phyloP scores from a whole-genome alignment of 2,329 filamentous ascomycete genomes.

The Xylariaceae sp. region DNA sequence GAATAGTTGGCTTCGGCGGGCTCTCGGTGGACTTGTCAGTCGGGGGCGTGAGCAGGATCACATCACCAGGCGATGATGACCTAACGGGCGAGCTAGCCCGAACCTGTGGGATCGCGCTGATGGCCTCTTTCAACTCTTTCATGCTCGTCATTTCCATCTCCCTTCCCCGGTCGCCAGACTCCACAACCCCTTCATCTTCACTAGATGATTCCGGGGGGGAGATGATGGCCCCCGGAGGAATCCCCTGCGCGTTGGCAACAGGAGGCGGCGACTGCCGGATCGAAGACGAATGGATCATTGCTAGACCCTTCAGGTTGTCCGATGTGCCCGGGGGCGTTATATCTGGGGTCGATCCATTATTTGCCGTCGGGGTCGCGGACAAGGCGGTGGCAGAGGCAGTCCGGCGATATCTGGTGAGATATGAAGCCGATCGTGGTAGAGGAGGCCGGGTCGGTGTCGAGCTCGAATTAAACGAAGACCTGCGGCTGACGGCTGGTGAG shows the following conservation, averaged over 20 bases:
- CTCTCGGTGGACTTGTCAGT: conserved; percentile 27
- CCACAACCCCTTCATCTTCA: conserved; percentile 66
- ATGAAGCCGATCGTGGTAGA: conserved; percentile 60
- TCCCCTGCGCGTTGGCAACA: conserved; percentile 62
- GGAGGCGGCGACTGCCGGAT: conserved; percentile 82
- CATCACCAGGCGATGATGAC: conserved; percentile 32
- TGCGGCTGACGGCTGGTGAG: conserved; percentile 53
- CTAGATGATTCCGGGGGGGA: conserved; percentile 88
- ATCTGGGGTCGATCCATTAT: conserved; percentile 32
- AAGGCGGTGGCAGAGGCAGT: conserved; percentile 43
- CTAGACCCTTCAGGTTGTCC: conserved; percentile 44
- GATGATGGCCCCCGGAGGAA: conserved; percentile 79
- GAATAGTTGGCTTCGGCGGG: conserved; percentile 43
- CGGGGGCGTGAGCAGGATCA: conserved; percentile 35
- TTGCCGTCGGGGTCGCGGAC: conserved; percentile 12
- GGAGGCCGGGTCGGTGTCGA: conserved; percentile 42
- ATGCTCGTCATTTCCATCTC: conserved; percentile 46
- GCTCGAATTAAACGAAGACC: conserved; percentile 47
- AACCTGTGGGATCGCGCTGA: conserved; percentile 70
- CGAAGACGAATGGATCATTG: conserved; percentile 41
- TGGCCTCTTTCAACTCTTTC: conserved; percentile 73
- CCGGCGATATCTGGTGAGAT: conserved; percentile 58
- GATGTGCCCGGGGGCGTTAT: conserved; percentile 46
- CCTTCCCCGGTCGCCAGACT: conserved; percentile 38
- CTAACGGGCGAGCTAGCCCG: conserved; percentile 50